A percentile compares a stretch with the other conserved stretches of the same genome.
These are phyloP conservation scores for Hebeloma cylindrosporum DNA, from an alignment of 768 basidiomycete genomes.

Conservation along the genomic window DNA sequence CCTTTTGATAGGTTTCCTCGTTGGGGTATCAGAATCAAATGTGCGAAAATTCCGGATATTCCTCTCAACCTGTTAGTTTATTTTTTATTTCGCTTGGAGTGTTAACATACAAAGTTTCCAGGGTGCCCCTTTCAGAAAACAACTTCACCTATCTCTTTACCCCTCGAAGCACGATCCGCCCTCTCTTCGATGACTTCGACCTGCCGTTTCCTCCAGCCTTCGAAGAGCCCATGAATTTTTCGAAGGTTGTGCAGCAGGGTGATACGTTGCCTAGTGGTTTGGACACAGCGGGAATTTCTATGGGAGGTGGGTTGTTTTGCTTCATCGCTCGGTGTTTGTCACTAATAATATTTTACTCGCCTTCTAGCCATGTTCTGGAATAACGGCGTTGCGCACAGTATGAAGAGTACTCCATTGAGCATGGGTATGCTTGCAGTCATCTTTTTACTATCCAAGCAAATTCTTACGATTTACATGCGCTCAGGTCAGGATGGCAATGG, in stretches of 20 bases:
- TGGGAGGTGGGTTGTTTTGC: slow-evolving; percentile 11
- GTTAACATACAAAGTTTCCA: background rate
- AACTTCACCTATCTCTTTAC: slow-evolving; percentile 34
- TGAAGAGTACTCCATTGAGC: slow-evolving; percentile 28
- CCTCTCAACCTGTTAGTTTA: slow-evolving; percentile 31
- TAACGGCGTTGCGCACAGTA: slow-evolving; percentile 34
- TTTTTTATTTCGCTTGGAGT: background rate
- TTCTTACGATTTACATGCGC: background rate
- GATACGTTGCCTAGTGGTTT: slow-evolving; percentile 8
- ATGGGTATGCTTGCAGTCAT: slow-evolving; percentile 21
- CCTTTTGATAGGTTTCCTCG: slow-evolving; percentile 31
- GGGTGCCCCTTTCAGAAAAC: slow-evolving; percentile 9
- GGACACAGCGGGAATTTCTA: slow-evolving; percentile 5
- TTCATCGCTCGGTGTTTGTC: background rate
- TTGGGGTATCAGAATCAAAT: slow-evolving; percentile 42
- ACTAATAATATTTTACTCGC: background rate
- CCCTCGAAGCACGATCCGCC: slow-evolving; percentile 30
- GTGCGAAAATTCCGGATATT: slow-evolving; percentile 31
- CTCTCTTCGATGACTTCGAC: slow-evolving; percentile 33
- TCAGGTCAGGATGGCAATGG: slow-evolving; percentile 33
- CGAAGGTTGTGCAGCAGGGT: slow-evolving; percentile 2
- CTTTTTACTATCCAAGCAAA: background rate
- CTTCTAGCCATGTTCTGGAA: slow-evolving; percentile 32
- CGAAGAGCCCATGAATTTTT: slow-evolving; percentile 18
- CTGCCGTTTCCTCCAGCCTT: slow-evolving; percentile 30